phyloP scores from a whole-genome alignment of 129 eudicot genomes.

The Kitagawia praeruptora region DNA sequence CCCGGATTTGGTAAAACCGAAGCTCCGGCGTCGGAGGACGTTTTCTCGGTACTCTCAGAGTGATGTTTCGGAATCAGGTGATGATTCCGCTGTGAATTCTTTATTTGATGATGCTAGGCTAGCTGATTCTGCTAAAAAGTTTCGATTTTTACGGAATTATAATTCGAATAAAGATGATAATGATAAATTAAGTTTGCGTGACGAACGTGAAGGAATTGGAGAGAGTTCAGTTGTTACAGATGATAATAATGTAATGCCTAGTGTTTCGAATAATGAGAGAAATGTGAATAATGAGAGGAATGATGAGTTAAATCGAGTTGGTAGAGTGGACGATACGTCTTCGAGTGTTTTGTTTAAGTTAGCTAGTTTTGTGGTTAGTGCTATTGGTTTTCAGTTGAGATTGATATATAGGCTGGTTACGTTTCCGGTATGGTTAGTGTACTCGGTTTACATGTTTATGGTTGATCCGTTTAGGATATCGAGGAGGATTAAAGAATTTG shows the following conservation, averaged over 20 bases:
- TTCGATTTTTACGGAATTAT: conserved; percentile 12
- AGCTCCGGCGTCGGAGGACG: conserved; percentile 57
- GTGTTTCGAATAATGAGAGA: conserved; percentile 15
- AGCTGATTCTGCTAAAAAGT: conserved; percentile 16
- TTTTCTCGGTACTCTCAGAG: not conserved
- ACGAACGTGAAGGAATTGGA: conserved; percentile 13
- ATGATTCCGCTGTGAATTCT: conserved; percentile 13
- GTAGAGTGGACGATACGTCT: not conserved
- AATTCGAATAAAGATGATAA: conserved; percentile 15
- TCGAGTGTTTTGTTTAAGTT: conserved; percentile 22
- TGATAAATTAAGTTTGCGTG: not conserved
- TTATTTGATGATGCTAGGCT: not conserved
- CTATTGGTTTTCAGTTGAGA: conserved; percentile 42
- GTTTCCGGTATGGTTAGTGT: conserved; percentile 38
- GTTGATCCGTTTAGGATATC: conserved; percentile 39
- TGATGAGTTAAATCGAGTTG: conserved; percentile 14
- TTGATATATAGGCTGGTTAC: conserved; percentile 32
- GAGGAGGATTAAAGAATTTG: conserved; percentile 17
- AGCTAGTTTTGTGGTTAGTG: conserved; percentile 42
- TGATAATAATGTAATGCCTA: not conserved
- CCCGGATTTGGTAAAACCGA: conserved; percentile 3
- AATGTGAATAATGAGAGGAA: not conserved
- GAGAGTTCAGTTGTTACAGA: not conserved
- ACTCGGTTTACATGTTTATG: conserved; percentile 40
- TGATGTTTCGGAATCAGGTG: not conserved